Conservation (phyloP, 352 stramenopile species). For the Globisporangium abappressorium region DNA sequence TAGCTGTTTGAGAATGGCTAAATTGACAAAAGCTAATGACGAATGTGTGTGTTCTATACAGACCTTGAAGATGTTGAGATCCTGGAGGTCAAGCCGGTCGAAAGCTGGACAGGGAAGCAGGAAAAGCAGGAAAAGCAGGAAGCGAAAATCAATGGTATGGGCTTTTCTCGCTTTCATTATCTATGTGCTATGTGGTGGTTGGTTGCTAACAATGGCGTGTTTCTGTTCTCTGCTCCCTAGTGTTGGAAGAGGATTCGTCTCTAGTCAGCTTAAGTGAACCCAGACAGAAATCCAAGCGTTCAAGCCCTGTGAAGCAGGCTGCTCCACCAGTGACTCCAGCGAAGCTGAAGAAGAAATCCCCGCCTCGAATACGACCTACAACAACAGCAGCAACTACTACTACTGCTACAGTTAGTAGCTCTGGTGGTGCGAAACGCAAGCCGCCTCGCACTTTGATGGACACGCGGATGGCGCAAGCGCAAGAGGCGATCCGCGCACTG, state of each 20-base stretch:
- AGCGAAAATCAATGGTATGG: neutral
- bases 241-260: neutral
- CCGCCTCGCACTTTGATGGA: slow-evolving; percentile 16
- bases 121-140: neutral
- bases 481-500: slow-evolving; percentile 9
- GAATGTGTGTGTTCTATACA: neutral
- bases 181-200: neutral
- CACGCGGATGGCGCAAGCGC: slow-evolving; percentile 15
- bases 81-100: neutral
- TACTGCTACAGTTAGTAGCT: neutral
- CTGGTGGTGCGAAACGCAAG: slow-evolving; percentile 14
- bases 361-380: neutral
- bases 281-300: neutral
- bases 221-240: neutral
- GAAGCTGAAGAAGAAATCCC: neutral
- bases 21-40: neutral
- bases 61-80: neutral
- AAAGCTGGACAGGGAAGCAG: neutral
- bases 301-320: neutral
- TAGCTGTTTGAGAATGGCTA: neutral
- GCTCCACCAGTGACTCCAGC: neutral
- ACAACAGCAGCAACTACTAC: neutral
- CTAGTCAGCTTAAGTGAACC: no score
- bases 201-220: neutral
- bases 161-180: neutral